Evolutionary conservation across 805 yeast genomes (phyloP).

Genomic region (Ogataea methylovora): DNA sequence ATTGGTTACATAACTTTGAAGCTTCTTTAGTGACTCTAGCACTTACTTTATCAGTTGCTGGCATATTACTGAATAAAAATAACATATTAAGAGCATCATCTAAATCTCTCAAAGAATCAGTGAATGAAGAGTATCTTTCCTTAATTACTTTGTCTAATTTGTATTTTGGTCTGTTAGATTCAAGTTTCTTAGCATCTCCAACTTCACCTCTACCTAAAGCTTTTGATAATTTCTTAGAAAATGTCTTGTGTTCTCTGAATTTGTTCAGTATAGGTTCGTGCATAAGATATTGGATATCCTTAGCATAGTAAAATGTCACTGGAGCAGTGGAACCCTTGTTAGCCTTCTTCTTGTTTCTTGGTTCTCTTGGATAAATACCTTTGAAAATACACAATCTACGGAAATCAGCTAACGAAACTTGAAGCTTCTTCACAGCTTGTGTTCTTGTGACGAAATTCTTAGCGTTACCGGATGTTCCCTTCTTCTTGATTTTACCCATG

Average conservation of each 20-base stretch:
- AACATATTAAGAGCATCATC: conserved; percentile 96
- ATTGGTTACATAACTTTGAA: conserved; percentile 78
- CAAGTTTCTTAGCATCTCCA: conserved; percentile 79
- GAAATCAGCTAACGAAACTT: conserved; percentile 92
- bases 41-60: conserved; percentile 80
- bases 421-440: conserved; percentile 87
- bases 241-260: conserved; percentile 93
- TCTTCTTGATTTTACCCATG: conserved; percentile 72
- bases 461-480: conserved; percentile 81
- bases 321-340: conserved; percentile 98
- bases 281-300: conserved; percentile 88
- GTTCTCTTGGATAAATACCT: conserved; percentile 97
- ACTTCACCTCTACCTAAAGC: conserved; percentile 92
- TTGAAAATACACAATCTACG: conserved; percentile 95
- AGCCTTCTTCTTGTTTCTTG: conserved; percentile 91
- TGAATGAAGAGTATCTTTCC: conserved; percentile 91
- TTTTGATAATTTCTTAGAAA: conserved; percentile 81
- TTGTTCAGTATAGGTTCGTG: conserved; percentile 91
- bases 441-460: conserved; percentile 89
- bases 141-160: conserved; percentile 85
- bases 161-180: conserved; percentile 73
- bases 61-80: conserved; percentile 89
- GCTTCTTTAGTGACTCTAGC: conserved; percentile 85
- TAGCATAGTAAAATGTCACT: conserved; percentile 85
- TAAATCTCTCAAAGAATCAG: conserved; percentile 86